Evolutionary conservation across 2,329 filamentous ascomycete species (phyloP).

Genomic region (Fusarium pseudocircinatum): DNA sequence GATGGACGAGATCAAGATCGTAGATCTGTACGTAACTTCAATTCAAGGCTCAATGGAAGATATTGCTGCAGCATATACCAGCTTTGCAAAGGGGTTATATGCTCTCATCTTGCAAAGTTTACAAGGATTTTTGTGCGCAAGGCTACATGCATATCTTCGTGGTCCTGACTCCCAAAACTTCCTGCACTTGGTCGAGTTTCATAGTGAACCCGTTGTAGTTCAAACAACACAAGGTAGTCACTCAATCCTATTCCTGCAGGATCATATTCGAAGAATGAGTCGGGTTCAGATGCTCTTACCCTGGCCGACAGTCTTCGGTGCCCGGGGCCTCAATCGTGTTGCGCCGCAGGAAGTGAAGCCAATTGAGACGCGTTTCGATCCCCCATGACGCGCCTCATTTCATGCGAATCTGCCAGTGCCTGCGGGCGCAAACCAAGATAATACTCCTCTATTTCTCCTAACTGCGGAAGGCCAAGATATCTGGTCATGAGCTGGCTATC

Average conservation of each 20-base stretch:
- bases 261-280: no score
- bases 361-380: background rate
- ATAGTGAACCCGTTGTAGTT: no score
- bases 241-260: rapidly evolving
- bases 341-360: background rate
- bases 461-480: background rate
- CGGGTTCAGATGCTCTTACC: no score
- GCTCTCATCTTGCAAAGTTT: rapidly evolving
- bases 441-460: background rate
- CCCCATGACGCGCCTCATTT: background rate
- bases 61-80: rapidly evolving
- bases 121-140: rapidly evolving
- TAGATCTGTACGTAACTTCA: no score
- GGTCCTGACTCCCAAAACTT: no score
- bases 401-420: background rate
- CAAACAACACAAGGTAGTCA: rapidly evolving
- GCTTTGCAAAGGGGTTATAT: rapidly evolving
- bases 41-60: background rate
- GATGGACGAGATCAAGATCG: background rate
- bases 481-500: background rate
- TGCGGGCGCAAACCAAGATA: background rate
- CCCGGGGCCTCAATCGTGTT: no score
- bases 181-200: rapidly evolving
- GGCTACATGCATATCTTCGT: no score
- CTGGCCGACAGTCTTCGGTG: no score